phyloP scores from a whole-genome alignment of 768 basidiomycete species.

The Macrocybe gigantea region DNA sequence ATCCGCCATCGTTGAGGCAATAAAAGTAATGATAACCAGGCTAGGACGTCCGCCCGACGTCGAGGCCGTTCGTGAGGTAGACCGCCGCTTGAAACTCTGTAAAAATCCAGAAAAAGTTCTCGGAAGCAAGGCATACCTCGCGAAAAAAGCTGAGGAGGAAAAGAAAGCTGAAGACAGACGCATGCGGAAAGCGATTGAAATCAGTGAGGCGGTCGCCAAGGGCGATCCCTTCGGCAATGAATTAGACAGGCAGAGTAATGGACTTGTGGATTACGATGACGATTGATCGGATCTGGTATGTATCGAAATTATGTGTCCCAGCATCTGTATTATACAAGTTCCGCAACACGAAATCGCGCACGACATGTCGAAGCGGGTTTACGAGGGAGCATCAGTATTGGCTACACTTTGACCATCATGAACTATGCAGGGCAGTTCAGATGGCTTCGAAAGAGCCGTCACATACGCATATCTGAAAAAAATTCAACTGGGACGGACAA shows the following conservation, averaged over 20 bases:
- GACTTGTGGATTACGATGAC: constrained; percentile 54
- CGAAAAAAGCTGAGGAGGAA: constrained; percentile 68
- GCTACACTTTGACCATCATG: constrained; percentile 59
- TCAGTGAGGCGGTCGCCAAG: constrained; percentile 37
- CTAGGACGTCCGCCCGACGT: constrained; percentile 66
- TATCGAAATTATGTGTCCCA: neutral
- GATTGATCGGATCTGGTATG: neutral
- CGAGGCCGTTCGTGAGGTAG: constrained; percentile 83
- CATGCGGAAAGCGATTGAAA: constrained; percentile 49
- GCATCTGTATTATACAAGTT: neutral
- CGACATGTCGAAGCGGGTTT: neutral
- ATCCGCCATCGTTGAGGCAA: constrained; percentile 37
- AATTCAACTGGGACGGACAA: neutral
- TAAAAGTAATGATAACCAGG: constrained; percentile 49
- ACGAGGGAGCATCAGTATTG: constrained; percentile 30
- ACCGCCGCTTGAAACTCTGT: constrained; percentile 79
- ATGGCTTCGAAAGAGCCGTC: constrained; percentile 58
- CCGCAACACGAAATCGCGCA: neutral
- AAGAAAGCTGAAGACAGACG: constrained; percentile 65
- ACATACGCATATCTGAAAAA: neutral
- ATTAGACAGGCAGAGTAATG: constrained; percentile 29
- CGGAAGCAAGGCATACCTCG: constrained; percentile 78
- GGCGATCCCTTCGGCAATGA: constrained; percentile 71
- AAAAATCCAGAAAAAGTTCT: constrained; percentile 95
- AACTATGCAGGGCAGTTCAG: constrained; percentile 21